Conservation (phyloP, 768 basidiomycete species). For the Sarcodon aspratus region DNA sequence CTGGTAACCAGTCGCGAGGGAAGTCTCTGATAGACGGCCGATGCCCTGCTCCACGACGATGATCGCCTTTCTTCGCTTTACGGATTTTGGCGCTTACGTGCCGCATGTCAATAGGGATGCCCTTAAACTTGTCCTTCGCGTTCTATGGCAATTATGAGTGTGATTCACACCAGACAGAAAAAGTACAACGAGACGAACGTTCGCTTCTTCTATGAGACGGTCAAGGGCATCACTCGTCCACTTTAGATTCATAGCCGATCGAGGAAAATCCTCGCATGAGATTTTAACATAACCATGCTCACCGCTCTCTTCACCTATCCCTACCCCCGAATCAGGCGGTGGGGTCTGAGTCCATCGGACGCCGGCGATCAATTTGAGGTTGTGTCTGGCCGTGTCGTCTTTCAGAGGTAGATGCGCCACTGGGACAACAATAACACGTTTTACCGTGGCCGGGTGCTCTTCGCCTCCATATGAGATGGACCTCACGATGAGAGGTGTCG, state of each 20-base stretch:
- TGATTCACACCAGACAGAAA: slow-evolving; percentile 3
- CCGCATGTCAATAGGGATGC: slow-evolving; percentile 73
- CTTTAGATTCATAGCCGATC: slow-evolving; percentile 81
- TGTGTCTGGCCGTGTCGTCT: slow-evolving; percentile 58
- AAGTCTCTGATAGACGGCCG: slow-evolving; percentile 70
- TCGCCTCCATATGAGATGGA: slow-evolving; percentile 72
- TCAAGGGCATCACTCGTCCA: slow-evolving; percentile 88
- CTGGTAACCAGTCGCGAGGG: slow-evolving; percentile 75
- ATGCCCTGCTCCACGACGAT: slow-evolving; percentile 38
- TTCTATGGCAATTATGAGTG: slow-evolving; percentile 21
- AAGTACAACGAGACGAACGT: slow-evolving; percentile 43
- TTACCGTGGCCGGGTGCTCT: slow-evolving; percentile 56
- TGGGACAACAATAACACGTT: slow-evolving; percentile 65
- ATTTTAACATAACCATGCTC: slow-evolving; percentile 84
- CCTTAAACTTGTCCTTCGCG: slow-evolving; percentile 33
- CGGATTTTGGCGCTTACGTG: slow-evolving; percentile 62
- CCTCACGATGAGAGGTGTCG: slow-evolving; percentile 56
- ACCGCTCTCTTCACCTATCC: slow-evolving; percentile 30
- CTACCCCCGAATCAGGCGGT: slow-evolving; percentile 56
- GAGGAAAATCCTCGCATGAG: slow-evolving; percentile 78
- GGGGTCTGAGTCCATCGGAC: slow-evolving; percentile 73
- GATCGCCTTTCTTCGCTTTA: slow-evolving; percentile 65
- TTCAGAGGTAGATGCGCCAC: slow-evolving; percentile 64
- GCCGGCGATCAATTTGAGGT: slow-evolving; percentile 83
- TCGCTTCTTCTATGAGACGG: slow-evolving; percentile 66